These are phyloP conservation scores for Acorus gramineus DNA, from an alignment of 106 monocot genomes.

Conservation along the genomic window DNA sequence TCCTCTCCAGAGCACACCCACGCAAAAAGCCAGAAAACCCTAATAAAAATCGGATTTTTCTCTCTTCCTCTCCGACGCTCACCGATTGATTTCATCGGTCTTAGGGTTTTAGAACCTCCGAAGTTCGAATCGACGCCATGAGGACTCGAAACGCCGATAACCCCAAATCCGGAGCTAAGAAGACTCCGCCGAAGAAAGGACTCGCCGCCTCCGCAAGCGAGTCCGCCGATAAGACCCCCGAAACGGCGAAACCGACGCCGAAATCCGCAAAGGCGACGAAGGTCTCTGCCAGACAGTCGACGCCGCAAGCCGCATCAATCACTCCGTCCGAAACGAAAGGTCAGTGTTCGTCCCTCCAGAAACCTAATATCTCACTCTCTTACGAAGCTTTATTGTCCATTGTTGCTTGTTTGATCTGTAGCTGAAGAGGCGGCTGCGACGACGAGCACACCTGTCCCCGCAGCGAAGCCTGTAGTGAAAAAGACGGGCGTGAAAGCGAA, in stretches of 20 bases:
- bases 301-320: conserved; percentile 2
- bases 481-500: conserved; percentile 16
- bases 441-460: conserved; percentile 7
- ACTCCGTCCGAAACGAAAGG: conserved; percentile 9
- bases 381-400: not conserved
- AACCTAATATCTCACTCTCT: not conserved
- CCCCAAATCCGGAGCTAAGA: conserved; percentile 17
- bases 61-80: too few relatives aligned
- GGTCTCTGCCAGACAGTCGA: conserved; percentile 1
- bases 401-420: not conserved
- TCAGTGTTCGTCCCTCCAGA: not conserved
- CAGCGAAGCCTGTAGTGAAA: not conserved
- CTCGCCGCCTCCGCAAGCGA: not conserved
- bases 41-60: too few relatives aligned
- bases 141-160: conserved; percentile 22
- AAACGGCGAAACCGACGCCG: conserved; percentile 9
- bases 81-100: too few relatives aligned
- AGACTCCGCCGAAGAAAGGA: conserved; percentile 13
- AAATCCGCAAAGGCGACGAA: conserved; percentile 10
- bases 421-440: not conserved
- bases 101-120: too few relatives aligned
- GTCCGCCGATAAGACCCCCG: conserved; percentile 6
- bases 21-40: too few relatives aligned
- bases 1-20: too few relatives aligned
- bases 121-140: conserved; percentile 1